Evolutionary conservation across 768 basidiomycete genomes (phyloP), one percentile per base, ranked within the genome.

Genomic region (Fistulinella prunicolor): DNA sequence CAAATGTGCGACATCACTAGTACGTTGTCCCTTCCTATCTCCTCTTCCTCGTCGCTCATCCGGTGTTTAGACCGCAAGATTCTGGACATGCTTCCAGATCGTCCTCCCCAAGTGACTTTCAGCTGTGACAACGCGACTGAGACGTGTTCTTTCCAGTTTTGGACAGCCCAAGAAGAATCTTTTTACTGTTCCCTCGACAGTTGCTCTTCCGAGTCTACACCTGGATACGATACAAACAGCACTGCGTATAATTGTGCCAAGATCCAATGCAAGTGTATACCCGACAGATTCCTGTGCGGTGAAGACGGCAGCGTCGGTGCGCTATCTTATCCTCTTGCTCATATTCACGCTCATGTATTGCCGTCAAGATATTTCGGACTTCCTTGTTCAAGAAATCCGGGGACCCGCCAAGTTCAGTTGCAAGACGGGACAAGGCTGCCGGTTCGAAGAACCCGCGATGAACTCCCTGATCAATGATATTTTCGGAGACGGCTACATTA

Each of bases 1-100:
- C 95, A 99, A 66, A 92, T 96, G 84, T 99, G 96, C 70, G 82
- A 97, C 64, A 94, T 99, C 28, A 99, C 96, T 10, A 98, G 94
- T 95, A 62, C 58, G 90, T 75, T 8, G 20, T 34, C 14, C 19
- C 14, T 26, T 32, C 4, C 16, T 23, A 19, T 16, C 39, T 17
- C 39, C 14, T 37, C 20, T n/a, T n/a, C 35, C 37, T n/a, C 32
- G 21, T 32, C 14, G 3, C 26, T 48, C 10, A 47, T 29, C 30
- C 28, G 47, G 34, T 44, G 36, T 17, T 40, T 58, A 95, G 93
- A 97, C 70, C 84, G 89, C 40, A 96, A 96, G 70, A 97, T 98
- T 56, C 73, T 96, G 52, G 95, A 96, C 62, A 81, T 82, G 73
- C 90, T 97, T 65, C 88, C 90, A 0, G 86, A 79, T 42, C 81